Evolutionary conservation across 805 yeast genomes (phyloP).

Genomic region (Phaffomyces opuntiae): DNA sequence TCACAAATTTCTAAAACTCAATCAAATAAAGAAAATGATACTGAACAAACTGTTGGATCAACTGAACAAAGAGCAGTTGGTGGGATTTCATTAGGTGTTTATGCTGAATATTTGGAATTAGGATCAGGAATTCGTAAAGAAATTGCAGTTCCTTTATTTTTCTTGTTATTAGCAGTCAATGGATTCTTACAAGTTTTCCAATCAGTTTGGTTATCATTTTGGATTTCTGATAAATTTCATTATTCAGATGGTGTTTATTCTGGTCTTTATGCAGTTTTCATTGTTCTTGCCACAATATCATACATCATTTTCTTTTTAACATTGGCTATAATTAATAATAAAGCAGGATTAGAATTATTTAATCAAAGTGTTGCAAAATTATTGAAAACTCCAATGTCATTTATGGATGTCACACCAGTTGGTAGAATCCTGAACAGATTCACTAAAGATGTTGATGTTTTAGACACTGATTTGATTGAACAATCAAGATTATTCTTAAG

Average conservation of each 20-base stretch:
- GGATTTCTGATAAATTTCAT: constrained; percentile 53
- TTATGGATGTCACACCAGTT: constrained; percentile 78
- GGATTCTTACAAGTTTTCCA: constrained; percentile 51
- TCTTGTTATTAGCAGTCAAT: constrained; percentile 21
- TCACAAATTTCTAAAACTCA: constrained; percentile 18
- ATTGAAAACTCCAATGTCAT: constrained; percentile 72
- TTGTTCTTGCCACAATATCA: constrained; percentile 40
- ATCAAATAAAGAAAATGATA: constrained; percentile 8
- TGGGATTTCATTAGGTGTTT: constrained; percentile 26
- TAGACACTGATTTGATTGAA: constrained; percentile 74
- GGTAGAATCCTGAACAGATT: constrained; percentile 81
- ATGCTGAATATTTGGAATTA: constrained; percentile 32
- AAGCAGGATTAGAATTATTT: constrained; percentile 51
- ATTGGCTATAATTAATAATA: constrained; percentile 43
- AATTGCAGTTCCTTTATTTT: constrained; percentile 24
- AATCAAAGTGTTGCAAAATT: constrained; percentile 47
- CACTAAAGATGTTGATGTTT: constrained; percentile 77
- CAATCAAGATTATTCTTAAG: constrained; percentile 54
- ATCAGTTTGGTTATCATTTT: constrained; percentile 72
- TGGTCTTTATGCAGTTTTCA: constrained; percentile 54
- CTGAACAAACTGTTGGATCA: not conserved
- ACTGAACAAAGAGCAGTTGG: constrained; percentile 16
- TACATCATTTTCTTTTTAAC: constrained; percentile 49
- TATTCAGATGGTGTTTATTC: constrained; percentile 46
- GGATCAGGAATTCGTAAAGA: constrained; percentile 40